phyloP scores from a whole-genome alignment of 139 green algal genomes.

The Picochlorum sp. region DNA sequence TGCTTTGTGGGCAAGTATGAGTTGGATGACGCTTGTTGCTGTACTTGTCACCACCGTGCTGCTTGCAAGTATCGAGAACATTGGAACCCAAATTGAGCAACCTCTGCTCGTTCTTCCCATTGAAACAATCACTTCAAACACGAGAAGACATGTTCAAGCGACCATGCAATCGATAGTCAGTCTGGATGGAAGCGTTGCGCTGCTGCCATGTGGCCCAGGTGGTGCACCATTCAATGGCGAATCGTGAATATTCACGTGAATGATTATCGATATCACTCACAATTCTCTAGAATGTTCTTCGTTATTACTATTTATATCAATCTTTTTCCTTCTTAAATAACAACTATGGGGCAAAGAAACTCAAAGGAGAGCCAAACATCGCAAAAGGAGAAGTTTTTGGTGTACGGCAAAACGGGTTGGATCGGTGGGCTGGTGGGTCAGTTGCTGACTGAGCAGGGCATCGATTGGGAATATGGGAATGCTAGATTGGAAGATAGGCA shows the following conservation, averaged over 20 bases:
- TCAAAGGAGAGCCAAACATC: no score
- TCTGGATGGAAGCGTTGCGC: no score
- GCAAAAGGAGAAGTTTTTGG: constrained; percentile 75
- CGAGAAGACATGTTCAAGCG: background rate
- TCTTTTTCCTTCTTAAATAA: no score
- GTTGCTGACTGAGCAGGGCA: constrained; percentile 63
- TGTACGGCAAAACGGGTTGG: constrained; percentile 79
- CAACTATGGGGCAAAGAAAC: no score
- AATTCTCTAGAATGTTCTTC: background rate
- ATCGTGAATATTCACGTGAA: no score
- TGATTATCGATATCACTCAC: background rate
- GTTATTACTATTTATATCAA: background rate
- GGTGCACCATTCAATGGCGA: no score
- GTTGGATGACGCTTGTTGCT: constrained; percentile 5
- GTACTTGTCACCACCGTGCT: constrained; percentile 1
- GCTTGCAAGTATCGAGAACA: constrained; percentile 20
- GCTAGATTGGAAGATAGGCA: constrained; percentile 76
- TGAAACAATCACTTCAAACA: background rate
- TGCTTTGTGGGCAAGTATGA: background rate
- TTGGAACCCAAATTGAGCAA: constrained; percentile 18
- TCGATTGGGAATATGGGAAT: constrained; percentile 70
- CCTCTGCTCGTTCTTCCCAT: constrained; percentile 13
- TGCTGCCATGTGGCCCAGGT: no score
- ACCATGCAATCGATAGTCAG: no score
- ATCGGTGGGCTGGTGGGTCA: constrained; percentile 78